Conservation (phyloP, 192 early-diverging fungal genomes). For the Gamsiella multidivaricata region DNA sequence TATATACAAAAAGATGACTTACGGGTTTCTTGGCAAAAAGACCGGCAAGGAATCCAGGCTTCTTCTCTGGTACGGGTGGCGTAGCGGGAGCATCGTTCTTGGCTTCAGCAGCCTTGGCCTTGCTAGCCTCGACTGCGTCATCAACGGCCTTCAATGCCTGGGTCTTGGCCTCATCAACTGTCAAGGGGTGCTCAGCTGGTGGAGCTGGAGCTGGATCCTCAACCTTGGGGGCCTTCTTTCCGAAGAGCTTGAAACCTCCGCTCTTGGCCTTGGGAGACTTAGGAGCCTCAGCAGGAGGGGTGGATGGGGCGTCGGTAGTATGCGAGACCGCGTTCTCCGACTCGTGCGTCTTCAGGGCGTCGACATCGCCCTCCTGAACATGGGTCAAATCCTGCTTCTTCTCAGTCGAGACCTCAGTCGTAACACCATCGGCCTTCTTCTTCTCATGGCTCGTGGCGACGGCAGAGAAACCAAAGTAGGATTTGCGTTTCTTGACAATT, state of each 20-base stretch:
- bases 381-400: conserved; percentile 46
- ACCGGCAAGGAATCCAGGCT: conserved; percentile 39
- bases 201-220: conserved; percentile 25
- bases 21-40: conserved; percentile 49
- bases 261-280: conserved; percentile 52
- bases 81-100: conserved; percentile 31
- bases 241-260: conserved; percentile 51
- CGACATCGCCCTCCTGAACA: conserved; percentile 46
- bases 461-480: conserved; percentile 51
- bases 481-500: conserved; percentile 53
- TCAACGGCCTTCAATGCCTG: conserved; percentile 50
- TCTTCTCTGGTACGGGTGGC: conserved; percentile 43
- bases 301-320: conserved; percentile 34
- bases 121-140: conserved; percentile 48
- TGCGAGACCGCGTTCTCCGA: conserved; percentile 48
- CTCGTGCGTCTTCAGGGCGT: conserved; percentile 54
- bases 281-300: conserved; percentile 32
- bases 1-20: background rate
- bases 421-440: conserved; percentile 46
- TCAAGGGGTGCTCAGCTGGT: conserved; percentile 20
- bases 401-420: conserved; percentile 41
- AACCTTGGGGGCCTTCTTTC: conserved; percentile 43
- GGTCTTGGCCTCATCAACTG: conserved; percentile 47
- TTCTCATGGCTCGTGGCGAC: conserved; percentile 47
- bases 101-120: conserved; percentile 43